Percentiles rank a stretch among this genome's conserved stretches.
Evolutionary conservation across 2,329 filamentous ascomycete species (phyloP).

Genomic region (Aspergillus novofumigatus): DNA sequence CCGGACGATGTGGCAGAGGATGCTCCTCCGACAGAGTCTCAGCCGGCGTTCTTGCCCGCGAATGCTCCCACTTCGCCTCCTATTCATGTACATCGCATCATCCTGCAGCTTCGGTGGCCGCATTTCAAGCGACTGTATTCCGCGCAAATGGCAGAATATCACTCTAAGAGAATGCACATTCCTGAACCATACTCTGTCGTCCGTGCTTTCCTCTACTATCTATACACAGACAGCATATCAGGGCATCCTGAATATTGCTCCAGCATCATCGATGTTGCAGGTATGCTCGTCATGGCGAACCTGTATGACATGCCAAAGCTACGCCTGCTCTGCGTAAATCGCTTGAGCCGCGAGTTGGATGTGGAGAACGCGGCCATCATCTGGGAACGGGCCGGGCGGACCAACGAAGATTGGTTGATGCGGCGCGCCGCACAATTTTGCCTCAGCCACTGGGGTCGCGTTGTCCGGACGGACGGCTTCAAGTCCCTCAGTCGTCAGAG

Average conservation of each 20-base stretch:
- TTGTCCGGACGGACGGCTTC: slow-evolving; percentile 87
- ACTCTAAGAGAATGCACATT: slow-evolving; percentile 96
- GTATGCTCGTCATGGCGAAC: slow-evolving; percentile 94
- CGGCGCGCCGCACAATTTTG: slow-evolving; percentile 84
- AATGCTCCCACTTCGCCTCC: slow-evolving; percentile 62
- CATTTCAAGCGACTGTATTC: slow-evolving; percentile 91
- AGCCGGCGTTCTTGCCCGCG: slow-evolving; percentile 31
- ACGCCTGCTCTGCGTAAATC: slow-evolving; percentile 83
- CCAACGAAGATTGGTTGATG: slow-evolving; percentile 90
- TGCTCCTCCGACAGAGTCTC: slow-evolving; percentile 23
- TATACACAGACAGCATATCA: slow-evolving; percentile 89
- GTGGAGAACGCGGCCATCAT: slow-evolving; percentile 92
- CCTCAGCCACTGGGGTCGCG: slow-evolving; percentile 88
- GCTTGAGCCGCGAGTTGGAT: slow-evolving; percentile 84
- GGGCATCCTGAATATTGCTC: slow-evolving; percentile 57
- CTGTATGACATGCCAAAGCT: slow-evolving; percentile 96
- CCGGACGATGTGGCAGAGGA: slow-evolving; percentile 53
- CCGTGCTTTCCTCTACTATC: slow-evolving; percentile 88
- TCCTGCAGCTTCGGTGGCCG: slow-evolving; percentile 91
- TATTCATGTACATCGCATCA: slow-evolving; percentile 92
- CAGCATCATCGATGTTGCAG: slow-evolving; percentile 77
- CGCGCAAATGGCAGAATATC: slow-evolving; percentile 94
- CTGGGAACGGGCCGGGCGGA: slow-evolving; percentile 88
- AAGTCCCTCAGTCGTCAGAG: slow-evolving; percentile 71
- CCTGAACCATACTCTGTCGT: slow-evolving; percentile 94